Base-by-base conservation (phyloP, 139 green algal species). In the Micractinium conductrix region DNA sequence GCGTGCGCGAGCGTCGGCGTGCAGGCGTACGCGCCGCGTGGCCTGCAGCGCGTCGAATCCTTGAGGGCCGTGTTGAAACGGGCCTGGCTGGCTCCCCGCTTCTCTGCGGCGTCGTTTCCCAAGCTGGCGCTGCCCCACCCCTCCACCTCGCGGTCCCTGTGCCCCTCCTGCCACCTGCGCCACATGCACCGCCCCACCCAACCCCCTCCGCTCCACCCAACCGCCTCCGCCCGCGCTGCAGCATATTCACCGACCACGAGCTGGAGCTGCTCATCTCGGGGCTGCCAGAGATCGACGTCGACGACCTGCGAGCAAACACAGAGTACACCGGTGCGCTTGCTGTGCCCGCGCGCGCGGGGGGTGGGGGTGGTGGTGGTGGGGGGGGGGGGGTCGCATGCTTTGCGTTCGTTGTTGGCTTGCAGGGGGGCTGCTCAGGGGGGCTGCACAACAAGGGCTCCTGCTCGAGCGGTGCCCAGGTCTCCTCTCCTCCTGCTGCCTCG, bases 211-310 rank as follows among this genome's bases (percentile, higher is more conserved):
- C 35, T 43, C 60, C 35, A 12, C 17, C 42, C 58, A 65, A n/a
- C 48, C 60, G 1, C 62, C 0, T 14, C 38, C 28, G 0, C 38
- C 55, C 70, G 53, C 33, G 67, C 7, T 93, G 98, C 63, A 84
- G 75, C 80, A 94, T 99, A 24, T 99, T 99, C 91, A 99, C 97
- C 86, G 95, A 99, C 89, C 92, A 95, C 79, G 97, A 99, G 93
- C 96, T 99, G 78, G 97, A 99, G 93, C 93, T 99, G 85, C 89
- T 99, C 40, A 98, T 99, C 88, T 92, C 80, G 65, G 97, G 97
- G 24, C 91, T 99, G 88, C 97, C 97, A 3, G 95, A 99, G 81
- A 96, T 99, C 30, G 96, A 99, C 79, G 70, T 98, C 37, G 93
- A 92, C 65, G 96, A 99, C 92, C 91, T 99, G 89, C 87, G 91